A percentile compares a stretch with the other conserved stretches of the same genome.
phyloP scores from a whole-genome alignment of 2,329 filamentous ascomycete genomes.

The Trichoderma polysporum region DNA sequence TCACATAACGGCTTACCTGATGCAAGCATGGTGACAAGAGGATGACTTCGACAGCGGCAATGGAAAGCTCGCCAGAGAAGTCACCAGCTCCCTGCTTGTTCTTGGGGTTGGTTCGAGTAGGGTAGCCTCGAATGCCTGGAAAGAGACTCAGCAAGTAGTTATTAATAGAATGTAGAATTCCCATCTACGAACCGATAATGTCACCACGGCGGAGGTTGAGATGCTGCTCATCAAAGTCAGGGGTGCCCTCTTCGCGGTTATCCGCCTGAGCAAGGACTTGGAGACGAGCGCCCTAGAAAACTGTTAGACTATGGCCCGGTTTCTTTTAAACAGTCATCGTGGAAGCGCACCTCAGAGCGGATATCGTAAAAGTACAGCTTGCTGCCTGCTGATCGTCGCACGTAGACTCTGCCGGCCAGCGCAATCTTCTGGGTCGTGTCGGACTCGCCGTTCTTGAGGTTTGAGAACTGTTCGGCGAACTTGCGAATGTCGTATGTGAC shows the following conservation, averaged over 20 bases:
- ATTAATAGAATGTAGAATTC: background rate
- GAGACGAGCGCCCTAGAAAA: conserved; percentile 59
- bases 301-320: background rate
- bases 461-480: conserved; percentile 74
- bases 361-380: conserved; percentile 90
- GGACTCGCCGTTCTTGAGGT: conserved; percentile 85
- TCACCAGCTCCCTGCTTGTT: conserved; percentile 75
- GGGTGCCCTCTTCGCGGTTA: conserved; percentile 64
- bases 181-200: conserved; percentile 65
- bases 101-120: conserved; percentile 75
- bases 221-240: conserved; percentile 82
- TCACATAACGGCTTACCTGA: conserved; percentile 38
- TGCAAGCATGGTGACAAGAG: conserved; percentile 90
- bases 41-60: conserved; percentile 84
- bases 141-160: background rate
- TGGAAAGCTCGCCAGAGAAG: conserved; percentile 75
- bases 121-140: conserved; percentile 33
- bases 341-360: conserved; percentile 35
- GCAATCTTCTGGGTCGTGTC: conserved; percentile 72
- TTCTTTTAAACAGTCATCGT: background rate
- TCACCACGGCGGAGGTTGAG: conserved; percentile 87
- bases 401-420: conserved; percentile 85
- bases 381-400: conserved; percentile 75
- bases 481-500: conserved; percentile 79
- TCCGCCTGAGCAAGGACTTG: conserved; percentile 93